Base-by-base conservation (phyloP, 1,139 yeast genomes). In the Magnusiomyces starmeri region DNA sequence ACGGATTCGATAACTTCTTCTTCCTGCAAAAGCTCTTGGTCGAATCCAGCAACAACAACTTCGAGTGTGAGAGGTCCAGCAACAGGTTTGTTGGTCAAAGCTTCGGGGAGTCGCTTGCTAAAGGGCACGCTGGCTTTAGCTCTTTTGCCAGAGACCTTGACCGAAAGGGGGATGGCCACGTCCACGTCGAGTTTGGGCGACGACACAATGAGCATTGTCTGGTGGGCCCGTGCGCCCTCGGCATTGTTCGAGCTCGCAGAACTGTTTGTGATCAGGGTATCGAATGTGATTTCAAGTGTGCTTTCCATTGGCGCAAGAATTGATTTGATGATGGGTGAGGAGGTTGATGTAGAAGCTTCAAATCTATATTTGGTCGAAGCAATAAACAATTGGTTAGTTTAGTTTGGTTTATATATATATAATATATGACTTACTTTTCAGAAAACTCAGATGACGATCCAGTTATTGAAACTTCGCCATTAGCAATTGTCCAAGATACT, bases 41-140 rank as follows among this genome's bases (percentile, higher is more conserved):
- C 54, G 43, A 54, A 54, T 2, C 48, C 48, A 24, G 50, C 56
- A 26, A 51, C 49, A 7, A 49, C 51, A 16, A 54, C 37, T 40
- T 51, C 52, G n/a, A 51, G 43, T 10, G 48, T 48, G 48, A 54
- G 39, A 32, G 51, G 48, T 20, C 56, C 54, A 27, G 54, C 52
- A 26, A 59, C n/a, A 9, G 43, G 34, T 12, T 41, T 29, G 16
- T 48, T 27, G 20, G 45, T 18, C 10, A 54, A 60, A 39, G 60
- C 67, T 21, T 49, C 54, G 8, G 72, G 72, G 22, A 69, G 52
- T 27, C 59, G 50, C 40, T 59, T 59, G 55, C 58, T 60, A 6
- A 32, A 7, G 8, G 70, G 57, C 37, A 70, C 56, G 16, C 59
- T 52, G 14, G 63, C 57, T 51, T 65, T 61, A 25, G 67, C 68